These are phyloP conservation scores for Hypoxylon fragiforme DNA, from an alignment of 495 filamentous ascomycete genomes.

Conservation along the genomic window DNA sequence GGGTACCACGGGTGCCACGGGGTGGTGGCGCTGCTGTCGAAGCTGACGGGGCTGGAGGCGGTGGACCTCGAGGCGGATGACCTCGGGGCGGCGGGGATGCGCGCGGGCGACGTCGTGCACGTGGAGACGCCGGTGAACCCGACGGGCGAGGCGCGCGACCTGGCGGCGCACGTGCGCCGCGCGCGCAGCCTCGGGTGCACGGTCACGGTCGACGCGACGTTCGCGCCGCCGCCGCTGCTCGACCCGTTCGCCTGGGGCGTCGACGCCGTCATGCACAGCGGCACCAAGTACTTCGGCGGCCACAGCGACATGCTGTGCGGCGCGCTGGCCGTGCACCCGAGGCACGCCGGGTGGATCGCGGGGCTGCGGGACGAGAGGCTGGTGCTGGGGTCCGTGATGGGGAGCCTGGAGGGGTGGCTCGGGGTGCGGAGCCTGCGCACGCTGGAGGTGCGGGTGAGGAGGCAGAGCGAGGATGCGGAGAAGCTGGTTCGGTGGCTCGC, in stretches of 20 bases:
- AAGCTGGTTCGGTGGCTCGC: slow-evolving; percentile 73
- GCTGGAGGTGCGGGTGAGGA: slow-evolving; percentile 75
- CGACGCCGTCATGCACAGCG: slow-evolving; percentile 86
- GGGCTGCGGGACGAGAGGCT: slow-evolving; percentile 66
- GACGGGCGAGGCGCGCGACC: slow-evolving; percentile 74
- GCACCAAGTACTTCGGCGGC: slow-evolving; percentile 94
- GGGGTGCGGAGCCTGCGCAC: slow-evolving; percentile 84
- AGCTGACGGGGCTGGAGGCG: slow-evolving; percentile 69
- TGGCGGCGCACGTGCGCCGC: slow-evolving; percentile 66
- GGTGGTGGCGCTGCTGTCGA: slow-evolving; percentile 69
- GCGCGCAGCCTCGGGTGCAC: slow-evolving; percentile 73
- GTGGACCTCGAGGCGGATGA: slow-evolving; percentile 59
- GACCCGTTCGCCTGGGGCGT: slow-evolving; percentile 81
- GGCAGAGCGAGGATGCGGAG: slow-evolving; percentile 70
- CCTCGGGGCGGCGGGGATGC: slow-evolving; percentile 47
- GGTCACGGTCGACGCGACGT: slow-evolving; percentile 87
- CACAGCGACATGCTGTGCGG: slow-evolving; percentile 91
- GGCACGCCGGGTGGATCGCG: slow-evolving; percentile 62
- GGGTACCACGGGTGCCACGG: slow-evolving; percentile 96
- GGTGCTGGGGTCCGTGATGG: slow-evolving; percentile 83
- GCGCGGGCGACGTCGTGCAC: slow-evolving; percentile 81
- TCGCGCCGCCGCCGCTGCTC: slow-evolving; percentile 86
- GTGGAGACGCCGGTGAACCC: slow-evolving; percentile 94
- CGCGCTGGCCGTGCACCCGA: slow-evolving; percentile 64
- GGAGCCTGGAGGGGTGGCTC: slow-evolving; percentile 88